Percentiles rank a stretch among this genome's conserved stretches.
Conservation (phyloP, 768 basidiomycete species). For the Boletellus sp. region DNA sequence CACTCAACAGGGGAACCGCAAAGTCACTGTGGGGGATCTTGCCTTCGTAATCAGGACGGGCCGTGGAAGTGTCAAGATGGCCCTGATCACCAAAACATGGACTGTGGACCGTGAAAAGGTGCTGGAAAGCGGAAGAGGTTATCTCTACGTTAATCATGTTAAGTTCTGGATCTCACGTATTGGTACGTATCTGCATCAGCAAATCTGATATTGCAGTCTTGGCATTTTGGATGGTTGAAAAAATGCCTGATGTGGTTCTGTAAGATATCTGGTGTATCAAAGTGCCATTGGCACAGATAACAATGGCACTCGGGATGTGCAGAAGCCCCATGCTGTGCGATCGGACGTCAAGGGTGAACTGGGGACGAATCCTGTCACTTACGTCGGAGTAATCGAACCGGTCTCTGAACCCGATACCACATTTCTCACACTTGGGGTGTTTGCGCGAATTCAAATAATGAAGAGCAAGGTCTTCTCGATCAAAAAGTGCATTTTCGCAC, state of each 20-base stretch:
- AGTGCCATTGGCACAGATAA: conserved; percentile 37
- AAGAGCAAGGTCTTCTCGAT: conserved; percentile 18
- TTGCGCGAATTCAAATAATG: conserved; percentile 28
- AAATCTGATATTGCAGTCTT: conserved; percentile 41
- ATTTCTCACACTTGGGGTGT: conserved; percentile 28
- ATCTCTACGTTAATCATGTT: neutral
- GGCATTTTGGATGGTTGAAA: conserved; percentile 43
- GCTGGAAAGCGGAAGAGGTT: conserved; percentile 11
- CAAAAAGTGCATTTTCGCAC: conserved; percentile 23
- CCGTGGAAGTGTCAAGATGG: neutral
- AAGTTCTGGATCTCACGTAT: conserved; percentile 27
- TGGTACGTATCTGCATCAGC: conserved; percentile 35
- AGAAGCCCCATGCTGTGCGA: conserved; percentile 27
- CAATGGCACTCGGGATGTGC: conserved; percentile 34
- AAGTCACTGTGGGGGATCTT: neutral
- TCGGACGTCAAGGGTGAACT: conserved; percentile 11
- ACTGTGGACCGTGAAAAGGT: conserved; percentile 27
- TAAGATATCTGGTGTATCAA: conserved; percentile 35
- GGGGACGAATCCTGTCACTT: conserved; percentile 4
- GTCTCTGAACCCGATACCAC: conserved; percentile 27
- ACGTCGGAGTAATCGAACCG: conserved; percentile 26
- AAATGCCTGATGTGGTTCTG: conserved; percentile 42
- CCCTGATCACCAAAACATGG: conserved; percentile 15
- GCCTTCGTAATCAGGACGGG: conserved; percentile 1
- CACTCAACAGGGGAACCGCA: conserved; percentile 6